Percentiles rank a stretch among this genome's conserved stretches.
These are phyloP conservation scores for Sporisorium iseilematis-ciliati DNA, from an alignment of 1,284 basidiomycete genomes.

Conservation along the genomic window DNA sequence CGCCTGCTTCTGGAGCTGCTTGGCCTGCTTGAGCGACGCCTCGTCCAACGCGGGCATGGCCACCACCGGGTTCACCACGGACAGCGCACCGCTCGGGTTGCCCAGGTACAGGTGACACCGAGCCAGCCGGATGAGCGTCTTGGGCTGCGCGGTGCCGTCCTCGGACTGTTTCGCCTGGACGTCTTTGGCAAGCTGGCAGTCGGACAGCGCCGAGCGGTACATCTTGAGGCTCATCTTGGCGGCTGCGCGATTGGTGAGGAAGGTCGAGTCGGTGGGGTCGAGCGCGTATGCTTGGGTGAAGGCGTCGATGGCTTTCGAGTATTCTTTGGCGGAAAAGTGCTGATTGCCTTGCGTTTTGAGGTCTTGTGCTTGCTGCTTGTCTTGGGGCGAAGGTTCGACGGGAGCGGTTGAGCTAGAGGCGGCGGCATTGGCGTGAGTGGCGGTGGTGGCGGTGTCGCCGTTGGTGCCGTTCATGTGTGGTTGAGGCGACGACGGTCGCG, in stretches of 20 bases:
- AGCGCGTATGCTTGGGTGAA: conserved; percentile 72
- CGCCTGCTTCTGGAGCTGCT: conserved; percentile 49
- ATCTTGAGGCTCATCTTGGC: conserved; percentile 84
- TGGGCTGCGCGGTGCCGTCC: conserved; percentile 46
- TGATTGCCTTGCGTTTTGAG: conserved; percentile 67
- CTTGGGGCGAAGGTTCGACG: conserved; percentile 16
- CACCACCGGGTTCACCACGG: conserved; percentile 43
- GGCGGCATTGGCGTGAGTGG: background rate
- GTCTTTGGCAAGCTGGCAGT: conserved; percentile 80
- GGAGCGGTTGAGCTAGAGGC: conserved; percentile 3
- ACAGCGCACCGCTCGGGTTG: conserved; percentile 45
- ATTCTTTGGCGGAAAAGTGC: conserved; percentile 61
- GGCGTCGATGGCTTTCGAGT: conserved; percentile 63
- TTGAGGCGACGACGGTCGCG: conserved; percentile 16
- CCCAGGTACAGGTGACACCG: conserved; percentile 64
- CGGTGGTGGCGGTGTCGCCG: background rate
- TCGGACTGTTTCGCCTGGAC: conserved; percentile 72
- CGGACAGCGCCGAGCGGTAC: conserved; percentile 79
- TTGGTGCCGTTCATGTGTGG: conserved; percentile 2
- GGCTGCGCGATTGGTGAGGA: conserved; percentile 86
- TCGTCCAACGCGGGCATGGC: conserved; percentile 9
- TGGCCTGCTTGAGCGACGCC: conserved; percentile 46
- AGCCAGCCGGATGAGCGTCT: conserved; percentile 60
- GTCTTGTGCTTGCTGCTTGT: conserved; percentile 53
- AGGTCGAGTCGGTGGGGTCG: conserved; percentile 79